Conservation (phyloP, 306 rosid genomes). For the Cicer judaicum region DNA sequence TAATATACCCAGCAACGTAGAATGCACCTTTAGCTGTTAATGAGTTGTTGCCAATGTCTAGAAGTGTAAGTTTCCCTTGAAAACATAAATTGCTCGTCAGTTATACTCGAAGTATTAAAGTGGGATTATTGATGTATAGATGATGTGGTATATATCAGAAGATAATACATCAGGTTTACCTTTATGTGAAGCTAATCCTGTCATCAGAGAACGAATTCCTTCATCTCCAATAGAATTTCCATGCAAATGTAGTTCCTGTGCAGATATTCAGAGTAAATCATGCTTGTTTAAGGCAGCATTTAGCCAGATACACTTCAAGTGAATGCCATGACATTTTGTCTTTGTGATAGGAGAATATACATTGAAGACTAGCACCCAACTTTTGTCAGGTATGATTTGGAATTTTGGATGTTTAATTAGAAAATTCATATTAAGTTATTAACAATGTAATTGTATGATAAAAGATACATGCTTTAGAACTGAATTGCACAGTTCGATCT, state of each 20-base stretch:
- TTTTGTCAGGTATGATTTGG: slow-evolving; percentile 10
- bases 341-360: slow-evolving; percentile 21
- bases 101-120: slow-evolving; percentile 26
- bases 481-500: slow-evolving; percentile 22
- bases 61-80: slow-evolving; percentile 76
- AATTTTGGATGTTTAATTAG: slow-evolving; percentile 6
- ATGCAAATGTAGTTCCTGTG: slow-evolving; percentile 90
- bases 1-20: slow-evolving; percentile 79
- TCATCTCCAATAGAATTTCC: slow-evolving; percentile 98
- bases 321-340: slow-evolving; percentile 26
- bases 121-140: slow-evolving; percentile 28
- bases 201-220: slow-evolving; percentile 80
- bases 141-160: slow-evolving; percentile 31
- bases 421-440: background rate
- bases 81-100: slow-evolving; percentile 51
- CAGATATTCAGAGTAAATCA: slow-evolving; percentile 42
- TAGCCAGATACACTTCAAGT: slow-evolving; percentile 34
- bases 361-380: slow-evolving; percentile 20
- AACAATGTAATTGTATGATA: slow-evolving; percentile 27
- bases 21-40: slow-evolving; percentile 81
- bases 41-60: slow-evolving; percentile 91
- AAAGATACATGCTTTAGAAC: background rate
- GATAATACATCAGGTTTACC: slow-evolving; percentile 54
- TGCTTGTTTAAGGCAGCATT: slow-evolving; percentile 36
- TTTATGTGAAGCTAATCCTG: slow-evolving; percentile 75